Evolutionary conservation across 1,139 yeast species (phyloP).

Genomic region (Yamadazyma sp.): DNA sequence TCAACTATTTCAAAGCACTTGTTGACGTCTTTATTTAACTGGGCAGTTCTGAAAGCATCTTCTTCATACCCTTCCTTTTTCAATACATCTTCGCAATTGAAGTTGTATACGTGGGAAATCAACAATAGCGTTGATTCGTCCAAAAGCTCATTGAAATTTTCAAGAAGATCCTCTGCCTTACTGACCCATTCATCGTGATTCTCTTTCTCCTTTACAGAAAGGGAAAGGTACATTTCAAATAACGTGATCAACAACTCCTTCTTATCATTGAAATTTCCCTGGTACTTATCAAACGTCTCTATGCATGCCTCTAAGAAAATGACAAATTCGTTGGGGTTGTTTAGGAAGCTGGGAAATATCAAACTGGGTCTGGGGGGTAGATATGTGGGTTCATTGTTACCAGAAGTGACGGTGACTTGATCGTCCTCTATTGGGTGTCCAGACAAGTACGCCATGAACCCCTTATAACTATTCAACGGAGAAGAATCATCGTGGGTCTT

Average conservation of each 20-base stretch:
- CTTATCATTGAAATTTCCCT: constrained; percentile 68
- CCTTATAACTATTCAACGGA: constrained; percentile 62
- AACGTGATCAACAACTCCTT: constrained; percentile 74
- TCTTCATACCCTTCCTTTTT: constrained; percentile 53
- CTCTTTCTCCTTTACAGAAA: constrained; percentile 42
- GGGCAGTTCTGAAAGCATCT: constrained; percentile 64
- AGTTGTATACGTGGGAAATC: constrained; percentile 64
- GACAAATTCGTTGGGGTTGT: constrained; percentile 85
- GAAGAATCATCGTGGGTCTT: constrained; percentile 15
- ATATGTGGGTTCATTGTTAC: constrained; percentile 57
- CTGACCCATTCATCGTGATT: constrained; percentile 52
- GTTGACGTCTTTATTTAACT: constrained; percentile 55
- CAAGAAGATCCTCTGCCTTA: constrained; percentile 60
- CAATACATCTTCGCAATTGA: constrained; percentile 47
- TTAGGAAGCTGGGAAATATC: constrained; percentile 81
- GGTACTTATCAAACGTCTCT: constrained; percentile 73
- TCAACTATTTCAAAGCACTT: constrained; percentile 58
- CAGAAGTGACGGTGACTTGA: constrained; percentile 11
- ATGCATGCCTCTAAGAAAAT: constrained; percentile 92
- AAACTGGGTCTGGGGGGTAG: constrained; percentile 90
- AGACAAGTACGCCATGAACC: constrained; percentile 67
- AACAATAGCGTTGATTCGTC: constrained; percentile 64
- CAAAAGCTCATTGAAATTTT: constrained; percentile 40
- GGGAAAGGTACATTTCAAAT: constrained; percentile 74
- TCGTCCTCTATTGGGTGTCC: constrained; percentile 19